Base-by-base conservation (phyloP, 202 grass and related monocot species). In the Carex arenaria region DNA sequence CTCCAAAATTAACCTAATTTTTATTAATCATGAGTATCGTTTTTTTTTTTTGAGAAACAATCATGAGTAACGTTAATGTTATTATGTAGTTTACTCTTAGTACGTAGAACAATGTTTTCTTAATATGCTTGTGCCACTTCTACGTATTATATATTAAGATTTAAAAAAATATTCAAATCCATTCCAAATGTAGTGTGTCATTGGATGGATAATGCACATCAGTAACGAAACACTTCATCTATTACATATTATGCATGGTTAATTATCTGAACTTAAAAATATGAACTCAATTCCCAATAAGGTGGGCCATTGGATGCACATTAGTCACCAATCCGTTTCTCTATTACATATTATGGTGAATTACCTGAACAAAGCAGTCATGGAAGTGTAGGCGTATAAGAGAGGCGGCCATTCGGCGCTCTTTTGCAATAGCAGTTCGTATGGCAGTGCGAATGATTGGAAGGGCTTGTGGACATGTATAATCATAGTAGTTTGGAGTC, bases 331-430 rank as follows among this genome's bases (percentile, higher is more conserved):
- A 66, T 32, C 34, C 34, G 34, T 36, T 36, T 36, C 34, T 36
- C 34, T 36, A 36, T 36, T 36, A 36, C 34, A 36, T 36, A 36
- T 36, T 4, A 36, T 36, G 34, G 34, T 66, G 31, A 32, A 11
- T 82, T 93, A 63, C 89, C 18, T 89, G 86, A 36, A 94, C 92
- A 57, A 93, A 93, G 73, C 91, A 93, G 78, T 93, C 91, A 1
- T 93, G 91, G 82, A 93, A 93, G 64, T 93, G 91, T 0, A 91
- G 82, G 82, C 92, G 66, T 78, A 94, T 77, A 69, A 94, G 60
- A 0, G 92, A 94, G 8, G 89, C 92, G 1, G 85, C 92, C 87
- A 94, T 94, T 23, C 92, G 82, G 1, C 45, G 8, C 69, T 94
- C 87, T 10, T 64, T 81, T 0, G 74, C 79, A 76, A 94, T 82